phyloP scores from a whole-genome alignment of 139 green algal species.

The Prasinococcaceae sp. region DNA sequence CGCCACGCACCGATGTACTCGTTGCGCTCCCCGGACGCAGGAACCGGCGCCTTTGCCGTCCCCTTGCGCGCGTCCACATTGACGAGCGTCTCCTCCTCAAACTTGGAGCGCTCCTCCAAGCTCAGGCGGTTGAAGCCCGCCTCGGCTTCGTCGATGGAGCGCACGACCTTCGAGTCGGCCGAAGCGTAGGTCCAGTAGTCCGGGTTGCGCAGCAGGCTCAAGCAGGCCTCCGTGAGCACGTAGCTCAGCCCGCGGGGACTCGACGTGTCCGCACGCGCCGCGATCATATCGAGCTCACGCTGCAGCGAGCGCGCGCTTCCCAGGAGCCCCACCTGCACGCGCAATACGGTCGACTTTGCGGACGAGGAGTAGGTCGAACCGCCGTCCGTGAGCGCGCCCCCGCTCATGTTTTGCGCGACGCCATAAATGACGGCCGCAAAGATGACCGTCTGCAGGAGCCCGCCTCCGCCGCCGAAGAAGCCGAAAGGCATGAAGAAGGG shows the following conservation, averaged over 20 bases:
- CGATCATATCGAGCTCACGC: slow-evolving; percentile 69
- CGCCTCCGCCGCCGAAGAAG: no score
- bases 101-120: slow-evolving; percentile 65
- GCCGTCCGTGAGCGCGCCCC: no score
- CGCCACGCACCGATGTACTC: slow-evolving; percentile 81
- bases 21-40: slow-evolving; percentile 3
- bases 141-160: slow-evolving; percentile 41
- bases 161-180: slow-evolving; percentile 7
- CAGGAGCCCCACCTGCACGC: slow-evolving; percentile 78
- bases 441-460: no score
- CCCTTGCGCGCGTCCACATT: slow-evolving; percentile 57
- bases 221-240: slow-evolving; percentile 54
- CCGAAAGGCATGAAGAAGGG: no score
- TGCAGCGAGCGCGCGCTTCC: slow-evolving; percentile 67
- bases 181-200: slow-evolving; percentile 68
- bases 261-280: slow-evolving; percentile 60
- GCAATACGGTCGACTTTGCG: no score
- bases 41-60: not conserved
- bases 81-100: slow-evolving; percentile 78
- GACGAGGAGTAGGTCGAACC: no score
- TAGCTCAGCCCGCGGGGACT: slow-evolving; percentile 45
- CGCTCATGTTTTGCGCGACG: no score
- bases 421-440: no score
- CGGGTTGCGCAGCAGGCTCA: slow-evolving; percentile 77
- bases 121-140: slow-evolving; percentile 50